Percentiles rank a stretch among this genome's conserved stretches.
Conservation (phyloP, 176 grass and related monocot genomes). For the Eremochloa ophiuroides region DNA sequence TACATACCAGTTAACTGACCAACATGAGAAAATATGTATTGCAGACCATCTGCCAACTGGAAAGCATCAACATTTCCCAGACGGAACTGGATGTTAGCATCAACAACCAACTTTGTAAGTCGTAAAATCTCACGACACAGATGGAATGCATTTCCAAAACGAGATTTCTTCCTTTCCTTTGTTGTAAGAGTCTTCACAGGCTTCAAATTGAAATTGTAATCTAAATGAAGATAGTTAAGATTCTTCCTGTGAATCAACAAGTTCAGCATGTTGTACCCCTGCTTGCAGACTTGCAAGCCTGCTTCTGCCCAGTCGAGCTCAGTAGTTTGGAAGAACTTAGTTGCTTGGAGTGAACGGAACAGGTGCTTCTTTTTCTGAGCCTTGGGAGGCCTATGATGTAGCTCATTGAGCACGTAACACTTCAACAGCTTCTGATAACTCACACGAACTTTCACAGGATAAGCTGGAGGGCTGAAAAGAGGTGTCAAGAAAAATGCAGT, state of each 20-base stretch:
- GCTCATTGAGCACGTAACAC: conserved; percentile 93
- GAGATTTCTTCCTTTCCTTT: conserved; percentile 97
- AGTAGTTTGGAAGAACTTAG: conserved; percentile 97
- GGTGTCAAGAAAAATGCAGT: not conserved
- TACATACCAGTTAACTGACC: conserved; percentile 99
- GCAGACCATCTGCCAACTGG: conserved; percentile 94
- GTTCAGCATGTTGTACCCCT: conserved; percentile 98
- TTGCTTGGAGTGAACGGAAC: conserved; percentile 89
- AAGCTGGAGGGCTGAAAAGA: conserved; percentile 81
- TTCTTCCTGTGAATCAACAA: conserved; percentile 98
- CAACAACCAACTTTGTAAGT: conserved; percentile 93
- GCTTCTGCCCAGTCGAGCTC: conserved; percentile 99
- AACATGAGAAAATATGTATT: conserved; percentile 98
- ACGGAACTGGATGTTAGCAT: conserved; percentile 97
- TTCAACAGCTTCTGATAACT: conserved; percentile 97
- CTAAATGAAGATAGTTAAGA: conserved; percentile 95
- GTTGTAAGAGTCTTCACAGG: conserved; percentile 98
- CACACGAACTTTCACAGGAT: conserved; percentile 96
- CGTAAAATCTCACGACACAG: conserved; percentile 94
- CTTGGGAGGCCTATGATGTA: conserved; percentile 89
- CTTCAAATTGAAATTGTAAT: conserved; percentile 99
- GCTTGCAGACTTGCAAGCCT: conserved; percentile 95
- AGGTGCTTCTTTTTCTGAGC: conserved; percentile 98
- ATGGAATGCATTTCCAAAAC: conserved; percentile 99
- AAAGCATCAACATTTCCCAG: conserved; percentile 97